Percentiles rank a stretch among this genome's conserved stretches.
Evolutionary conservation across 306 rosid genomes (phyloP).

Genomic region (Medicago lupulina): DNA sequence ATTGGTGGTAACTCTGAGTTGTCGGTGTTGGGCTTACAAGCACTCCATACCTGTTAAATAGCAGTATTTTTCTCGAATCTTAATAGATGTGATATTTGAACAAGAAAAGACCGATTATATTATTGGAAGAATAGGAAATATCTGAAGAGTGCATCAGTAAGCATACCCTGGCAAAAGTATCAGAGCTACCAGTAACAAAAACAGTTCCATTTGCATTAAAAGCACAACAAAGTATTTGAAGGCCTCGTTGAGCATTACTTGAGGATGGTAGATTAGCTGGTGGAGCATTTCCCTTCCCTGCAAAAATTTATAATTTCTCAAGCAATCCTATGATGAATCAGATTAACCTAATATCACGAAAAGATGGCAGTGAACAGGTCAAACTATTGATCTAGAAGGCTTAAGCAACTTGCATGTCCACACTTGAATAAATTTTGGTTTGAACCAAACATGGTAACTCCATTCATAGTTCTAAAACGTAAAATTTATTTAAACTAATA

Average conservation of each 20-base stretch:
- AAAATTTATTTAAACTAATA: constrained; percentile 23
- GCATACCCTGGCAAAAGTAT: constrained; percentile 85
- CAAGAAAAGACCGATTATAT: constrained; percentile 38
- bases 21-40: constrained; percentile 61
- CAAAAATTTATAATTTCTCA: constrained; percentile 47
- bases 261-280: constrained; percentile 63
- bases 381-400: constrained; percentile 43
- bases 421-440: constrained; percentile 18
- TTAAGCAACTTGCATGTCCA: constrained; percentile 25
- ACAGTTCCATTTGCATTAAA: constrained; percentile 88
- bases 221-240: constrained; percentile 89
- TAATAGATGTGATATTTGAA: constrained; percentile 43
- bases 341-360: constrained; percentile 29
- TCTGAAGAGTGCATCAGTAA: constrained; percentile 32
- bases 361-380: constrained; percentile 40
- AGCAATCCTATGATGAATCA: constrained; percentile 36
- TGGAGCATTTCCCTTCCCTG: constrained; percentile 73
- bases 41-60: constrained; percentile 85
- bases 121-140: constrained; percentile 39
- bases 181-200: constrained; percentile 95
- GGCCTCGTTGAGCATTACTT: constrained; percentile 63
- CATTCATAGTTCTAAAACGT: constrained; percentile 14
- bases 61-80: constrained; percentile 37
- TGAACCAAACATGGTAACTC: constrained; percentile 16
- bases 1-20: constrained; percentile 71